phyloP scores from a whole-genome alignment of 768 basidiomycete genomes.

The Pisolithus albus region DNA sequence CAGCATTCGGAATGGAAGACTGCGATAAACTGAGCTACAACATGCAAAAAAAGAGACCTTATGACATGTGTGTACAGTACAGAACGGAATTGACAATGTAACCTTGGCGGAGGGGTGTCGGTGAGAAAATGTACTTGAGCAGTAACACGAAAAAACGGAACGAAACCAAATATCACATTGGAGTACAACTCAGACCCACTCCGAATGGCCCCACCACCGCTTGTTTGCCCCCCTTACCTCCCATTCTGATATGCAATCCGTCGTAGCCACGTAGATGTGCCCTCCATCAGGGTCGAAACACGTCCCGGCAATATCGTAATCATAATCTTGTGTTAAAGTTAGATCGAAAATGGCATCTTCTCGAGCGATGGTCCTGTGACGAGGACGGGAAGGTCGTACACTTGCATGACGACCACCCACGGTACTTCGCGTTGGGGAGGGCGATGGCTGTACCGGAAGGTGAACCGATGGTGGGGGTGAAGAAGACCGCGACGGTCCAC shows the following conservation, averaged over 20 bases:
- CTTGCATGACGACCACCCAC: conserved; percentile 14
- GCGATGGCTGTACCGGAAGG: conserved; percentile 22
- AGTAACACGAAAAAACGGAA: neutral
- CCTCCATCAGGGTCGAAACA: conserved; percentile 69
- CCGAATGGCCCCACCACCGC: conserved; percentile 59
- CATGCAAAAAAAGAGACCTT: too few relatives aligned
- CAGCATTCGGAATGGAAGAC: too few relatives aligned
- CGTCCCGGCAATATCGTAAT: conserved; percentile 57
- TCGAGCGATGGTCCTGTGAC: conserved; percentile 11
- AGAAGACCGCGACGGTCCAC: conserved; percentile 39
- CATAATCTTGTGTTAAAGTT: conserved; percentile 9
- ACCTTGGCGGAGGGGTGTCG: neutral
- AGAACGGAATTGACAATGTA: neutral
- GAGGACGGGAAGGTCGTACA: conserved; percentile 13
- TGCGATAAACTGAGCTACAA: too few relatives aligned
- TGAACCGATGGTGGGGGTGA: conserved; percentile 39
- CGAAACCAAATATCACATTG: neutral
- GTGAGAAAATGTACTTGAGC: neutral
- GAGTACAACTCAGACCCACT: conserved; percentile 31
- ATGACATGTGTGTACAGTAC: neutral
- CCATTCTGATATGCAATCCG: conserved; percentile 70
- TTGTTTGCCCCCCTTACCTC: conserved; percentile 63
- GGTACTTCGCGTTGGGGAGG: conserved; percentile 14
- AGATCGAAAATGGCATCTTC: neutral
- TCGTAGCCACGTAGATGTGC: conserved; percentile 62